A percentile compares a stretch with the other conserved stretches of the same genome.
phyloP scores from a whole-genome alignment of 2,329 filamentous ascomycete species.

The Phialocephala subalpina region DNA sequence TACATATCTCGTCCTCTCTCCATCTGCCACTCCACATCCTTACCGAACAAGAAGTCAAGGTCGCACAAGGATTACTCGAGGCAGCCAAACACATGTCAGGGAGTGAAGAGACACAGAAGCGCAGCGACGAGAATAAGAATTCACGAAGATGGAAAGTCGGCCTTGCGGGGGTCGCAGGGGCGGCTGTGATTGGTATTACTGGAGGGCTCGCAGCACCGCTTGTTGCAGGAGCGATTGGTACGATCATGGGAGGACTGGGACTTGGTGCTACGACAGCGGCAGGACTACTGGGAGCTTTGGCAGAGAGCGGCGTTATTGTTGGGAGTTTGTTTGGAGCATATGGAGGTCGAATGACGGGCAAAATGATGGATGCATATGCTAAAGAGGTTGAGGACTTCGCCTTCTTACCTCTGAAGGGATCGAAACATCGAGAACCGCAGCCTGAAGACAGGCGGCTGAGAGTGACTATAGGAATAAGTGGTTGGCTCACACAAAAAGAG shows the following conservation, averaged over 20 bases:
- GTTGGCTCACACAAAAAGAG: slow-evolving; percentile 78
- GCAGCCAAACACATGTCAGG: slow-evolving; percentile 75
- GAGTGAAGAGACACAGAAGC: slow-evolving; percentile 76
- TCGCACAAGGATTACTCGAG: slow-evolving; percentile 77
- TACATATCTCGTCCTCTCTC: slow-evolving; percentile 75
- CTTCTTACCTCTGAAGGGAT: slow-evolving; percentile 76
- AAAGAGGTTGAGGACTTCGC: slow-evolving; percentile 90
- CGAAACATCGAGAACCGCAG: slow-evolving; percentile 52
- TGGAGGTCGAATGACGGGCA: slow-evolving; percentile 80
- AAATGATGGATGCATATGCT: slow-evolving; percentile 89
- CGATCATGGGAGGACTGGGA: slow-evolving; percentile 78
- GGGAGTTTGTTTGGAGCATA: slow-evolving; percentile 94
- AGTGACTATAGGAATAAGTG: slow-evolving; percentile 83
- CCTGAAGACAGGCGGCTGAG: slow-evolving; percentile 73
- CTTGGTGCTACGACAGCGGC: slow-evolving; percentile 79
- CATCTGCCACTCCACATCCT: slow-evolving; percentile 71
- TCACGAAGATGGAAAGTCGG: slow-evolving; percentile 89
- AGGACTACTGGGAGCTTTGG: slow-evolving; percentile 79
- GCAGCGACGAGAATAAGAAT: slow-evolving; percentile 73
- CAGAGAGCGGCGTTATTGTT: slow-evolving; percentile 80
- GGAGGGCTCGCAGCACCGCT: slow-evolving; percentile 81
- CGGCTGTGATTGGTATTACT: slow-evolving; percentile 76
- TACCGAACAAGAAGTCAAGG: slow-evolving; percentile 75
- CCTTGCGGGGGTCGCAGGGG: slow-evolving; percentile 86
- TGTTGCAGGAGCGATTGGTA: slow-evolving; percentile 80